Evolutionary conservation across 2,329 filamentous ascomycete genomes (phyloP).

Genomic region (Pseudopyricularia cyperi): DNA sequence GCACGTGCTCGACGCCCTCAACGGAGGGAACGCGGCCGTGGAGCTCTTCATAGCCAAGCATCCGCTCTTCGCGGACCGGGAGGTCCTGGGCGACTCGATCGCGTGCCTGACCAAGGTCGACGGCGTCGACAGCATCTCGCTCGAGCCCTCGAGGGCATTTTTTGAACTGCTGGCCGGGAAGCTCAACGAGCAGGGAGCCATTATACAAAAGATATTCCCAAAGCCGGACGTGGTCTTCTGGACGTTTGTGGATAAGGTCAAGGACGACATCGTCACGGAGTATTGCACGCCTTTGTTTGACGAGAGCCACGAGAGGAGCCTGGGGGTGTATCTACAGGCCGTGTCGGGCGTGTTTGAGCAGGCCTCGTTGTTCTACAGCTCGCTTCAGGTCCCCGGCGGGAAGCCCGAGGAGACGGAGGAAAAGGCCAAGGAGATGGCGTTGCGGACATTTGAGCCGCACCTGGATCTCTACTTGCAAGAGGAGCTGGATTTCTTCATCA

Average conservation of each 20-base stretch:
- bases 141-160: slow-evolving; percentile 72
- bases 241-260: slow-evolving; percentile 67
- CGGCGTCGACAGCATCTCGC: slow-evolving; percentile 45
- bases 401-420: slow-evolving; percentile 21
- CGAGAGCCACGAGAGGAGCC: slow-evolving; percentile 65
- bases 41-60: slow-evolving; percentile 86
- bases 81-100: slow-evolving; percentile 51
- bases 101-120: slow-evolving; percentile 66
- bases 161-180: slow-evolving; percentile 63
- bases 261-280: slow-evolving; percentile 73
- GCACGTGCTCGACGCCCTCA: slow-evolving; percentile 68
- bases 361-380: slow-evolving; percentile 61
- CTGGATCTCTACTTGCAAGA: slow-evolving; percentile 88
- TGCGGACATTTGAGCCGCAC: slow-evolving; percentile 76
- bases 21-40: slow-evolving; percentile 64
- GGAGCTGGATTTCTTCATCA: slow-evolving; percentile 76
- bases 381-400: slow-evolving; percentile 46
- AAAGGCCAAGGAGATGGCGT: slow-evolving; percentile 53
- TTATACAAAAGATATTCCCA: slow-evolving; percentile 77
- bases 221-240: slow-evolving; percentile 58
- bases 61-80: slow-evolving; percentile 63
- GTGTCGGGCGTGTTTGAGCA: slow-evolving; percentile 84
- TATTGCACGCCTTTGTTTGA: slow-evolving; percentile 80
- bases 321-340: slow-evolving; percentile 69
- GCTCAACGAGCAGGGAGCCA: slow-evolving; percentile 65